These are phyloP conservation scores for Liquidambar formosana DNA, from an alignment of 164 flowering plant genomes.

Conservation along the genomic window DNA sequence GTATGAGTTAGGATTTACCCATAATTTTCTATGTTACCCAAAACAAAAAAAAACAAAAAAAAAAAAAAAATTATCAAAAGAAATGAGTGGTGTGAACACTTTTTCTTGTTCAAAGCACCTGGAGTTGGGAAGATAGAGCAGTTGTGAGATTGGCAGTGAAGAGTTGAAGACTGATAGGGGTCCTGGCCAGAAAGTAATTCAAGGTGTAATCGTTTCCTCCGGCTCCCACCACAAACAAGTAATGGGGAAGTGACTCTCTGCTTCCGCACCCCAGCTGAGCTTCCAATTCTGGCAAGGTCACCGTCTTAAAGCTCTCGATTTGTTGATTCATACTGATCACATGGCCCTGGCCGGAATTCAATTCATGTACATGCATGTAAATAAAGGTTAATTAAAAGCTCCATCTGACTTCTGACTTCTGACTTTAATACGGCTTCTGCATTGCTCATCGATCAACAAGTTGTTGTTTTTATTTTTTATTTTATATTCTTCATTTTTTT, in stretches of 20 bases:
- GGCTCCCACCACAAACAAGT: conserved; percentile 54
- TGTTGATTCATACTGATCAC: conserved; percentile 48
- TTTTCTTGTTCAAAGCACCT: conserved; percentile 35
- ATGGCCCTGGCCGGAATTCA: conserved; percentile 51
- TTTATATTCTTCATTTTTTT: too few relatives aligned
- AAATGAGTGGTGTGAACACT: too few relatives aligned
- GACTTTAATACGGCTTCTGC: too few relatives aligned
- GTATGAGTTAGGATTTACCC: too few relatives aligned
- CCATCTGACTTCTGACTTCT: too few relatives aligned
- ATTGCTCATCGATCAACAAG: too few relatives aligned
- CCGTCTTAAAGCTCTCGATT: conserved; percentile 49
- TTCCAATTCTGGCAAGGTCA: conserved; percentile 43
- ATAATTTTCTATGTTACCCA: too few relatives aligned
- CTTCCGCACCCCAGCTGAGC: conserved; percentile 21
- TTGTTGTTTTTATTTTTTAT: too few relatives aligned
- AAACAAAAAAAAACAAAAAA: background rate
- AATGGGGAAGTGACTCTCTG: conserved; percentile 18
- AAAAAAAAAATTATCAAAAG: background rate
- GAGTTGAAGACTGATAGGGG: conserved; percentile 30
- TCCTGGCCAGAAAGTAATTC: conserved; percentile 41
- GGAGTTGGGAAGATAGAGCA: conserved; percentile 39
- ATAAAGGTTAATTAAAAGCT: too few relatives aligned
- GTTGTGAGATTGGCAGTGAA: conserved; percentile 49
- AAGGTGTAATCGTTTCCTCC: conserved; percentile 68
- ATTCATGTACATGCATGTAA: too few relatives aligned